Evolutionary conservation across 1,284 basidiomycete species (phyloP), one percentile per base, ranked within the genome.

Genomic region (Marasmius tenuissimus): DNA sequence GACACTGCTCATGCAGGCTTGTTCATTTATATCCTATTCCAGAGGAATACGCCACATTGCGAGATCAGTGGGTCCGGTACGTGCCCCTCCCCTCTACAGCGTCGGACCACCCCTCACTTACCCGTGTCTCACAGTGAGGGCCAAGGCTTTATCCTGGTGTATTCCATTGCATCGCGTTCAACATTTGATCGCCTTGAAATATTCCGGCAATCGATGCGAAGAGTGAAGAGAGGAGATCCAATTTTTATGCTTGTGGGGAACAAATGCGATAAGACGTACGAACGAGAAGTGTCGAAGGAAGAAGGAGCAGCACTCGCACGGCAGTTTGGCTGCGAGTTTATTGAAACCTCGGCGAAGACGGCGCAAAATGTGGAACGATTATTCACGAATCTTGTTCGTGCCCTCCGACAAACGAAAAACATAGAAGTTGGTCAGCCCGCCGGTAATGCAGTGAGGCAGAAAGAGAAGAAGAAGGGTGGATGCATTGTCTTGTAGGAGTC

Each of bases 41-140:
- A 96, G 94, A 96, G 90, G 94, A 96, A 75, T 96, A 96, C 72
- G 96, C 95, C 59, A 97, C 97, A 39, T 86, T 99, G 73, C 89
- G 97, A 67, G 97, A 99, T 82, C 97, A 99, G 77, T 99, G 97
- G 94, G 97, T 99, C 69, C 87, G 93, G 93, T 95, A 66, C 74
- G 91, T 83, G 57, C 52, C 27, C 48, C n/a, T 57, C 10, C 47
- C 51, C 52, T 60, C 48, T 33, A 49, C 27, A 27, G 56, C 53
- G 42, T 47, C 33, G 42, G 27, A 14, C 42, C 58, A 58, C 53
- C 51, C 55, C 47, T 39, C 62, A 62, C 50, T 61, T 64, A 57
- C 65, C 51, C 56, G 64, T 65, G 50, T 39, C 66, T 59, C 63
- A 40, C 79, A 96, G 97, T 57, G 97, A 98, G 75, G 97, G 97